phyloP scores from a whole-genome alignment of 2,329 filamentous ascomycete species.

The Lanzia echinophila region DNA sequence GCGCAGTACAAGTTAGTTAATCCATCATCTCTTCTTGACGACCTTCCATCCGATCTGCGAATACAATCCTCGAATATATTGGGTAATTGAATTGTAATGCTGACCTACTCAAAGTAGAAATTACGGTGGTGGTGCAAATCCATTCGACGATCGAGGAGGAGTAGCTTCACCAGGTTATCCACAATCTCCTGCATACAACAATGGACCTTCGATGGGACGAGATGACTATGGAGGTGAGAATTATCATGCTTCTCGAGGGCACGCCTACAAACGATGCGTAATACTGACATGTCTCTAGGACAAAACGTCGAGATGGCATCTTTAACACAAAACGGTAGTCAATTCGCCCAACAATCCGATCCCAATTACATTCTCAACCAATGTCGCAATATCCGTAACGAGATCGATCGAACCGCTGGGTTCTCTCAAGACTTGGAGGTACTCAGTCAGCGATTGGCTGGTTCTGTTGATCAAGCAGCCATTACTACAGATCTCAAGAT shows the following conservation, averaged over 20 bases:
- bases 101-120: neutral
- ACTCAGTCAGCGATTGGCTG: no score
- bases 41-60: no score
- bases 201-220: constrained; percentile 35
- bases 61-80: no score
- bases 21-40: constrained; percentile 1
- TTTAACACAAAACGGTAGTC: constrained; percentile 37
- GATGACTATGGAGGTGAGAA: constrained; percentile 35
- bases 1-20: constrained; percentile 30
- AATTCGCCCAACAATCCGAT: constrained; percentile 45
- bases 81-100: neutral
- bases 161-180: constrained; percentile 23
- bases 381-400: constrained; percentile 71
- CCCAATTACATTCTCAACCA: constrained; percentile 78
- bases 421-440: constrained; percentile 66
- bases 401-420: constrained; percentile 66
- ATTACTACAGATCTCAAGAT: no score
- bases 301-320: constrained; percentile 63
- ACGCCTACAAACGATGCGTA: neutral
- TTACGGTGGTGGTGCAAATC: neutral
- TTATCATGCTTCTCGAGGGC: neutral
- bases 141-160: constrained; percentile 56
- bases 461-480: no score
- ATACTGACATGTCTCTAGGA: constrained; percentile 16
- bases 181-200: constrained; percentile 26